Conservation (phyloP, 257 asterid species). For the Salvia splendens region DNA sequence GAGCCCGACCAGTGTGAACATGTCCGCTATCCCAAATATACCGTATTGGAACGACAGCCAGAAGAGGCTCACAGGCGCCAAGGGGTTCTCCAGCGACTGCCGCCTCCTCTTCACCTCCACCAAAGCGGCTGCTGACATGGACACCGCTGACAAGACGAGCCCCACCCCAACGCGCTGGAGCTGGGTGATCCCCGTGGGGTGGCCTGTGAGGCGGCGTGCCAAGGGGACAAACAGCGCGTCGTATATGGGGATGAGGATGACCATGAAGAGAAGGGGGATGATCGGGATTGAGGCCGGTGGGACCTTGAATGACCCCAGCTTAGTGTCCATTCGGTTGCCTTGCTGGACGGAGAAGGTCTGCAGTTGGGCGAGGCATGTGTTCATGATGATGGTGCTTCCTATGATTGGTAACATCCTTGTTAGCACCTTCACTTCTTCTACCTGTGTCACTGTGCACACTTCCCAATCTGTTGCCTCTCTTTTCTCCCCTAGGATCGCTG, state of each 20-base stretch:
- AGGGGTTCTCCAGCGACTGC: conserved; percentile 29
- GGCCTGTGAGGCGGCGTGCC: conserved; percentile 48
- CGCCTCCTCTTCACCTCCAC: conserved; percentile 51
- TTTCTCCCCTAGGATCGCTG: conserved; percentile 42
- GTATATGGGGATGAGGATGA: conserved; percentile 62
- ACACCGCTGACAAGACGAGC: conserved; percentile 58
- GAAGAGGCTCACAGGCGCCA: conserved; percentile 53
- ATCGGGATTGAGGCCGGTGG: conserved; percentile 68
- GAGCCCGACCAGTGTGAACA: conserved; percentile 66
- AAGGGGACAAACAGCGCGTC: conserved; percentile 60
- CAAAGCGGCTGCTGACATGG: conserved; percentile 60
- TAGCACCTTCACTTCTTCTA: conserved; percentile 67
- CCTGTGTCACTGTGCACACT: conserved; percentile 66
- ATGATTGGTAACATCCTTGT: conserved; percentile 69
- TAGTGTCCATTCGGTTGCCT: conserved; percentile 54
- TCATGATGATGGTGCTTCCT: conserved; percentile 68
- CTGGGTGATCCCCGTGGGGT: conserved; percentile 69
- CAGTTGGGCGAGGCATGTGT: conserved; percentile 77
- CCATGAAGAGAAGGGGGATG: conserved; percentile 68
- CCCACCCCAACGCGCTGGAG: conserved; percentile 81
- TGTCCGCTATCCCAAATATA: conserved; percentile 67
- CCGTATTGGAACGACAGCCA: conserved; percentile 72
- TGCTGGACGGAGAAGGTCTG: conserved; percentile 77
- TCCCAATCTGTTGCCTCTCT: conserved; percentile 42
- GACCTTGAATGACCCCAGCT: conserved; percentile 54